A percentile compares a stretch with the other conserved stretches of the same genome.
These are phyloP conservation scores for Solanum corneliomulleri DNA, from an alignment of 257 asterid species.

Conservation along the genomic window DNA sequence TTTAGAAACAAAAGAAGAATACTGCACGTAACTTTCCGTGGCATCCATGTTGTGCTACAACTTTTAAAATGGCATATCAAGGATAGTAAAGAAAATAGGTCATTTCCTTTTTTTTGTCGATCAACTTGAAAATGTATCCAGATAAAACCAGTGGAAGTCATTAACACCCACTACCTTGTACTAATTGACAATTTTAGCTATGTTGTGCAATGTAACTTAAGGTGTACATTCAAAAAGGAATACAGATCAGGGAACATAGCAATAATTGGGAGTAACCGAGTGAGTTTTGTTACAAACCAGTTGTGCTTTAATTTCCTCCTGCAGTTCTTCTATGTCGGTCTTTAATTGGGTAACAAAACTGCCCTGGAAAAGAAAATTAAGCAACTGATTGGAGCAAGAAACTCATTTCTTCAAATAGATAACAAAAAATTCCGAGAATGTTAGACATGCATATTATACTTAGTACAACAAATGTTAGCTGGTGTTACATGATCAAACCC, in stretches of 20 bases:
- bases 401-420: background rate
- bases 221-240: background rate
- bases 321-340: constrained; percentile 59
- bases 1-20: background rate
- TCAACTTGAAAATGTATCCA: background rate
- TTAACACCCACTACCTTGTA: background rate
- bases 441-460: background rate
- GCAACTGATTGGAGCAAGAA: background rate
- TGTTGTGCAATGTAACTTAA: background rate
- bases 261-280: background rate
- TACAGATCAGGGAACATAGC: background rate
- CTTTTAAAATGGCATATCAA: background rate
- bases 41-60: background rate
- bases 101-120: background rate
- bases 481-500: background rate
- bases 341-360: constrained; percentile 69
- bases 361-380: constrained; percentile 42
- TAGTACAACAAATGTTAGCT: background rate
- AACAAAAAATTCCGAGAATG: background rate
- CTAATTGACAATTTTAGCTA: background rate
- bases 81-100: background rate
- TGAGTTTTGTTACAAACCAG: constrained; percentile 40
- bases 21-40: background rate
- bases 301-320: constrained; percentile 65
- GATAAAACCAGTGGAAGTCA: background rate